phyloP scores from a whole-genome alignment of 345 rosid genomes.

The Mercurialis annua region DNA sequence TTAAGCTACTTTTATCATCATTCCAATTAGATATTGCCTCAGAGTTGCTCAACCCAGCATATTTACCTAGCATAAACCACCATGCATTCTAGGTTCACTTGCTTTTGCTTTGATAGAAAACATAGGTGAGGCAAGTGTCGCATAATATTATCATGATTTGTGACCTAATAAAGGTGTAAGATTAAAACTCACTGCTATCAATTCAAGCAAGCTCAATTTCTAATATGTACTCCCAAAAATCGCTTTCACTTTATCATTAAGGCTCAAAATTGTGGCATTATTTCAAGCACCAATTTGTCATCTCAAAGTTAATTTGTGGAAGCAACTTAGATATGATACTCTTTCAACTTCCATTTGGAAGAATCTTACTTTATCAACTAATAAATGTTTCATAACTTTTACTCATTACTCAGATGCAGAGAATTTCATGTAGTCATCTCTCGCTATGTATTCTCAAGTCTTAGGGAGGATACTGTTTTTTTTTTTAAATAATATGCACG shows the following conservation, averaged over 20 bases:
- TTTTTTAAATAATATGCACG: slow-evolving; percentile 6
- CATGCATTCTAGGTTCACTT: background rate
- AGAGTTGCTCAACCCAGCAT: background rate
- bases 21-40: background rate
- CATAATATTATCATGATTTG: background rate
- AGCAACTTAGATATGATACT: background rate
- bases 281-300: background rate
- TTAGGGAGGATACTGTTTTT: slow-evolving; percentile 9
- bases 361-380: background rate
- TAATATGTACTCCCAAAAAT: background rate
- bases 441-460: slow-evolving; percentile 3
- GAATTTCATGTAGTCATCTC: background rate
- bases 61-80: background rate
- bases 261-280: background rate
- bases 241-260: background rate
- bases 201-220: background rate
- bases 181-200: slow-evolving; percentile 3
- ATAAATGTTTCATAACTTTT: background rate
- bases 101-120: background rate
- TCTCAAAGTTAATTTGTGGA: slow-evolving; percentile 4
- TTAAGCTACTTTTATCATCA: background rate
- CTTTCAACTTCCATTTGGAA: background rate
- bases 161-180: background rate
- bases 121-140: too few relatives aligned
- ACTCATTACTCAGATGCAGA: background rate